Conservation (phyloP, 192 early-diverging fungal species). For the Endogone sp. region DNA sequence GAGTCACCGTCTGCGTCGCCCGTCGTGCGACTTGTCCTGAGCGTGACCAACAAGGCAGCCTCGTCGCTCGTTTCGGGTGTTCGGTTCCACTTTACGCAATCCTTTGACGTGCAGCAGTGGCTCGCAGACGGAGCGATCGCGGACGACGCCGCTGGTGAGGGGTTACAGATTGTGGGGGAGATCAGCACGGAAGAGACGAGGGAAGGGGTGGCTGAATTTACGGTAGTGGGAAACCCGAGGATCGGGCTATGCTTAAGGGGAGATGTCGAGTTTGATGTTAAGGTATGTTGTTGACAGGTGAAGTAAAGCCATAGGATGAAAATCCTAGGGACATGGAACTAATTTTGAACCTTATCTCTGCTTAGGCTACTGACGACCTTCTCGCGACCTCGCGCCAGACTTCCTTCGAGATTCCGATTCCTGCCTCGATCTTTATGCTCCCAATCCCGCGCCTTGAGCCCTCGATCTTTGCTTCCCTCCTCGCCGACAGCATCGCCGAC, state of each 20-base stretch:
- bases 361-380: background rate
- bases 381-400: slow-evolving; percentile 7
- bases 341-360: no score
- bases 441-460: slow-evolving; percentile 37
- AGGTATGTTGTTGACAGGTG: slow-evolving; percentile 14
- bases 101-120: slow-evolving; percentile 16
- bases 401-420: slow-evolving; percentile 39
- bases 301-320: no score
- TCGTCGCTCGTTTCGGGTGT: slow-evolving; percentile 14
- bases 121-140: slow-evolving; percentile 14
- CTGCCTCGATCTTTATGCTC: slow-evolving; percentile 44
- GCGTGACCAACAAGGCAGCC: slow-evolving; percentile 12
- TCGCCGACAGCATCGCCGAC: slow-evolving; percentile 36
- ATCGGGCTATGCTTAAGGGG: slow-evolving; percentile 22
- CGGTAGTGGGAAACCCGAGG: slow-evolving; percentile 18
- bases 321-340: no score
- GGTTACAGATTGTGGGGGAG: background rate
- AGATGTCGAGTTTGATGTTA: slow-evolving; percentile 25
- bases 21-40: slow-evolving; percentile 5
- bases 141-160: slow-evolving; percentile 21
- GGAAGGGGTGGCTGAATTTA: slow-evolving; percentile 17
- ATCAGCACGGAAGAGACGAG: background rate
- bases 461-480: slow-evolving; percentile 37
- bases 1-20: background rate
- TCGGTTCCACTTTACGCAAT: slow-evolving; percentile 19